Evolutionary conservation across 140 eudicot genomes (phyloP).

Genomic region (Senecio squalidus): DNA sequence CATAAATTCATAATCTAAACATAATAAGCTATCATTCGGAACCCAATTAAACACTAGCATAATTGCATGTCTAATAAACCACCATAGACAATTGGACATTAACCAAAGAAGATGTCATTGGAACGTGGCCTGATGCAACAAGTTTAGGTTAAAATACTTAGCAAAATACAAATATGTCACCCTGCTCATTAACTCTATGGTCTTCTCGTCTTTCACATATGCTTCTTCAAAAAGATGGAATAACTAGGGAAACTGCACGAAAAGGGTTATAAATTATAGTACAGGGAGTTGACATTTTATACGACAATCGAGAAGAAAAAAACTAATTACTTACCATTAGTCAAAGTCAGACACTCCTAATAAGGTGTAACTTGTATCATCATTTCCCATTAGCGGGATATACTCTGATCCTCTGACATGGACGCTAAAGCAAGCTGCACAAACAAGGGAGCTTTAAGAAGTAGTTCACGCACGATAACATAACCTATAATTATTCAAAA

Average conservation of each 20-base stretch:
- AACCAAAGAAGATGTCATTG: too few species aligned
- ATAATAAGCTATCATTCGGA: too few species aligned
- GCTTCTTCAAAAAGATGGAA: neutral
- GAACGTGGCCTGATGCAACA: too few species aligned
- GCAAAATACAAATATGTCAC: too few species aligned
- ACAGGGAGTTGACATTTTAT: neutral
- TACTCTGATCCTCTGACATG: constrained; percentile 98
- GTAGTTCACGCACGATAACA: neutral
- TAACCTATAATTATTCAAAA: neutral
- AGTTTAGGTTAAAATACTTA: too few species aligned
- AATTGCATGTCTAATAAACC: too few species aligned
- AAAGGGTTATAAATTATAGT: neutral
- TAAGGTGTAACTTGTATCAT: constrained; percentile 42
- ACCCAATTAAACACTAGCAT: too few species aligned
- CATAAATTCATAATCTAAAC: too few species aligned
- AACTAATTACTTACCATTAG: constrained; percentile 9
- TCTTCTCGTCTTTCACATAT: neutral
- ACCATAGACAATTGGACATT: too few species aligned
- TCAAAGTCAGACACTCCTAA: constrained; percentile 52
- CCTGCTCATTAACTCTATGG: too few species aligned
- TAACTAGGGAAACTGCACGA: neutral
- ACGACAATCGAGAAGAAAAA: neutral
- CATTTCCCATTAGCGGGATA: constrained; percentile 69
- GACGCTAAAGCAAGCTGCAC: constrained; percentile 91
- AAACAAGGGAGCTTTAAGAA: neutral